Conservation (phyloP, 352 stramenopile species). For the Phytophthora pistaciae region DNA sequence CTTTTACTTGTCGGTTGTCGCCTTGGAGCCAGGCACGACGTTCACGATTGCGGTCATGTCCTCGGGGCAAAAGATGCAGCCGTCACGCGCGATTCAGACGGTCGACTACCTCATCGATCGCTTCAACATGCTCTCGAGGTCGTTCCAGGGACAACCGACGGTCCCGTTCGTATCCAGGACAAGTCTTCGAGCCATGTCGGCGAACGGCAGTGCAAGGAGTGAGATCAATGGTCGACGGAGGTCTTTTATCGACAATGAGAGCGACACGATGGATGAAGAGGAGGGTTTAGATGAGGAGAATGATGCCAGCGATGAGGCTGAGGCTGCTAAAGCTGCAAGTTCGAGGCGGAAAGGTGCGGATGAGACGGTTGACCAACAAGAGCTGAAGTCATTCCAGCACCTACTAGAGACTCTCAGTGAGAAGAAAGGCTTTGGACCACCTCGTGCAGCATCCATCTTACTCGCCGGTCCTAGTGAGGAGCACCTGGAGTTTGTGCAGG, state of each 20-base stretch:
- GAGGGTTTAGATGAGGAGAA: conserved; percentile 7
- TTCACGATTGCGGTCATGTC: conserved; percentile 70
- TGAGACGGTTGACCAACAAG: conserved; percentile 15
- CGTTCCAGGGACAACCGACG: conserved; percentile 30
- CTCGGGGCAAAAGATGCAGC: conserved; percentile 67
- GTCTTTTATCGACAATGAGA: conserved; percentile 11
- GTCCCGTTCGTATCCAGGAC: background rate
- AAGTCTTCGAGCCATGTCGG: background rate
- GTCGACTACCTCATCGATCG: conserved; percentile 75
- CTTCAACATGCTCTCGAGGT: conserved; percentile 70
- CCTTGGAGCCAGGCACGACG: conserved; percentile 41
- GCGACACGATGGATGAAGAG: conserved; percentile 14
- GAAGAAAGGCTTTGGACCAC: conserved; percentile 33
- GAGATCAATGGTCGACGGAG: conserved; percentile 1
- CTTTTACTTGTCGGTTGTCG: conserved; percentile 74
- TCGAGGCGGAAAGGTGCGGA: conserved; percentile 3
- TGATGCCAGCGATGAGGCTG: background rate
- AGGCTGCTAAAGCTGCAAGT: background rate
- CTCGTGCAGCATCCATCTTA: conserved; percentile 38
- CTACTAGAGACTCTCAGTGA: conserved; percentile 53
- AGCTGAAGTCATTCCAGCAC: conserved; percentile 56
- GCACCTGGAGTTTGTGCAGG: conserved; percentile 55
- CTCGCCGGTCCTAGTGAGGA: conserved; percentile 38
- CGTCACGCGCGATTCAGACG: conserved; percentile 64
- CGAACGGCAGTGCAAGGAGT: background rate